Base-by-base conservation (phyloP, 768 basidiomycete species). In the Dentipellis sp. region DNA sequence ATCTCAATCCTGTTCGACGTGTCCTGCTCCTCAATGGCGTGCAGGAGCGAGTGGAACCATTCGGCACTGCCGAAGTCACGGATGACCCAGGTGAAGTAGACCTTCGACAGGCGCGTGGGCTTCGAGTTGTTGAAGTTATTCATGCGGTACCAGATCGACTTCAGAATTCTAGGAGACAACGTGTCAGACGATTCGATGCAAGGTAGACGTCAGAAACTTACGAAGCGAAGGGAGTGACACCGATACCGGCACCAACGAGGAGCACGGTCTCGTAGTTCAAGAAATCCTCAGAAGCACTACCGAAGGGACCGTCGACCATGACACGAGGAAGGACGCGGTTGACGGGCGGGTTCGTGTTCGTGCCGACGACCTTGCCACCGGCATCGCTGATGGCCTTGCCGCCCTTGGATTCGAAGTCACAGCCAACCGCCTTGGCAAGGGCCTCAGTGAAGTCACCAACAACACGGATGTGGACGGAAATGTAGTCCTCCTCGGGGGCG, bases 241-340 rank as follows among this genome's bases (percentile, higher is more conserved):
- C 94, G 59, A 98, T 97, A 70, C 94, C 95, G 55, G 89, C 93
- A 61, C 92, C 94, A 49, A 94, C 90, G 39, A 97, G 81, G 35
- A 95, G 72, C 37, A 94, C 78, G 1, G 91, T 88, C 72, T 97
- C 93, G 62, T 82, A 94, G 54, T 91, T 92, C 67, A 90, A 74
- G 67, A 89, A 94, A 67, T 94, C 92, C 68, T 98, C 94, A 42
- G 83, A 86, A 9, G 94, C 92, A 58, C 82, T 86, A 12, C 94
- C 94, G 66, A 97, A 97, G 4, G 94, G 94, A 14, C 94, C 94
- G 64, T 97, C 94, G 51, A 97, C 81, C 94, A 97, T 97, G 65
- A 97, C 77, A 57, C 94, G 84, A 10, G 94, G 94, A 3, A 97
- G 78, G 7, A 85, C 75, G 38, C 83, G 78, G 67, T 85, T 86